Evolutionary conservation across 805 yeast species (phyloP).

Genomic region (Barnettozyma wickerhamii): DNA sequence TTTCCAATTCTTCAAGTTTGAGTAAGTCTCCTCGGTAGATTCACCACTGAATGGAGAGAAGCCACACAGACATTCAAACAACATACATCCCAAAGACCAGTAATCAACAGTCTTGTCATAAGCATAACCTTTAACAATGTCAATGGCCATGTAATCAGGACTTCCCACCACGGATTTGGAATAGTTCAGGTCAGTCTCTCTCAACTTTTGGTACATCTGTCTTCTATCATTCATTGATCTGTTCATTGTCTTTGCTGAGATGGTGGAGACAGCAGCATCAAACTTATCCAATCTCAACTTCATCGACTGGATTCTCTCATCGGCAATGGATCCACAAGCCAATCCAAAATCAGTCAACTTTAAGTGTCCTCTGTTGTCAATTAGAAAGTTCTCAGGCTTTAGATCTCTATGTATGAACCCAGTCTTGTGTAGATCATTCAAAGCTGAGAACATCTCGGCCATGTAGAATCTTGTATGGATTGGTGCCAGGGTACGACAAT

Average conservation of each 20-base stretch:
- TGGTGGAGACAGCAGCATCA: slow-evolving; percentile 54
- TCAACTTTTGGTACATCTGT: slow-evolving; percentile 70
- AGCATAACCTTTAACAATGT: slow-evolving; percentile 79
- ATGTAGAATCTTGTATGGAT: slow-evolving; percentile 95
- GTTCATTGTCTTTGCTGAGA: slow-evolving; percentile 48
- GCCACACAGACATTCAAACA: slow-evolving; percentile 93
- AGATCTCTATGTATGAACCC: slow-evolving; percentile 97
- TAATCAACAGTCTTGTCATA: slow-evolving; percentile 97
- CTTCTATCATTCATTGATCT: slow-evolving; percentile 86
- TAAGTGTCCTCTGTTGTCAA: slow-evolving; percentile 87
- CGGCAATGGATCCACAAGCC: slow-evolving; percentile 94
- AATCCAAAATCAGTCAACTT: slow-evolving; percentile 94
- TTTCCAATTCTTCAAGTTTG: slow-evolving; percentile 90
- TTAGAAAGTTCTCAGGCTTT: slow-evolving; percentile 90
- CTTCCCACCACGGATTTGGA: slow-evolving; percentile 97
- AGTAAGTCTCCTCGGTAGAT: slow-evolving; percentile 89
- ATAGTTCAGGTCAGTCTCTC: slow-evolving; percentile 71
- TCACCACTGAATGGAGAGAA: slow-evolving; percentile 97
- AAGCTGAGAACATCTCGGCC: slow-evolving; percentile 94
- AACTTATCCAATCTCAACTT: slow-evolving; percentile 62
- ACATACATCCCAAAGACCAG: slow-evolving; percentile 98
- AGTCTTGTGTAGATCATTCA: slow-evolving; percentile 87
- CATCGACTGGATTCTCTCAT: slow-evolving; percentile 92
- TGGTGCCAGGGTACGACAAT: slow-evolving; percentile 88
- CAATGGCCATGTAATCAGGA: slow-evolving; percentile 98